Evolutionary conservation across 1,284 basidiomycete species (phyloP).

Genomic region (Veloporphyrellus conicus): DNA sequence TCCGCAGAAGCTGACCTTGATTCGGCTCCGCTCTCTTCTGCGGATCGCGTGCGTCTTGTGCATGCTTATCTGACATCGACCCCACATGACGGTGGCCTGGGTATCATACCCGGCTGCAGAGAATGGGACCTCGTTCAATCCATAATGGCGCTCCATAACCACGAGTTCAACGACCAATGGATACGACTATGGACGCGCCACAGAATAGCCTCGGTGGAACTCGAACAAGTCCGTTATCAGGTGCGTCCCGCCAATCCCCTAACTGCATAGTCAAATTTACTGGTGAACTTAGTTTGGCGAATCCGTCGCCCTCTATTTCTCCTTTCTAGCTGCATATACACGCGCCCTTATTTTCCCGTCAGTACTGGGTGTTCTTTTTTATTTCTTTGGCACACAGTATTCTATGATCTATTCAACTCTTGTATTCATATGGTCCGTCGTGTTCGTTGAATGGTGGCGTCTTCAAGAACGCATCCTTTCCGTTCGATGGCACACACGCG

Average conservation of each 20-base stretch:
- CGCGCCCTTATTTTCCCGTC: constrained; percentile 70
- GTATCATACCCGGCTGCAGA: constrained; percentile 64
- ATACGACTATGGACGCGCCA: constrained; percentile 32
- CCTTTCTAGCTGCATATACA: constrained; percentile 83
- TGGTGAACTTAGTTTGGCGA: constrained; percentile 69
- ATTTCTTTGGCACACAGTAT: constrained; percentile 66
- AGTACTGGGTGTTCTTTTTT: constrained; percentile 54
- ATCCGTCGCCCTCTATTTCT: constrained; percentile 85
- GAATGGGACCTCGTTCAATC: constrained; percentile 78
- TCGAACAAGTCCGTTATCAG: constrained; percentile 41
- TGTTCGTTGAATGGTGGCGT: constrained; percentile 89
- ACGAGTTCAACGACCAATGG: constrained; percentile 61
- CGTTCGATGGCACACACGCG: constrained; percentile 75
- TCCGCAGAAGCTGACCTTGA: constrained; percentile 41
- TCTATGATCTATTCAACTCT: constrained; percentile 74
- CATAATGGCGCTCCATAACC: constrained; percentile 81
- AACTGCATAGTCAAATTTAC: neutral
- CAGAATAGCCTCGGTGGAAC: constrained; percentile 31
- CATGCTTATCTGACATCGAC: constrained; percentile 72
- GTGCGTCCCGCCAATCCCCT: constrained; percentile 18
- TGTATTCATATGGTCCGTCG: constrained; percentile 74
- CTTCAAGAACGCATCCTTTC: constrained; percentile 77
- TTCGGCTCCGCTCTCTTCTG: constrained; percentile 50
- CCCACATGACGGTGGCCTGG: constrained; percentile 70
- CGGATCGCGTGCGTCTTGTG: constrained; percentile 77